A percentile compares a stretch with the other conserved stretches of the same genome.
Conservation (phyloP, 495 filamentous ascomycete genomes). For the Thozetella sp. region DNA sequence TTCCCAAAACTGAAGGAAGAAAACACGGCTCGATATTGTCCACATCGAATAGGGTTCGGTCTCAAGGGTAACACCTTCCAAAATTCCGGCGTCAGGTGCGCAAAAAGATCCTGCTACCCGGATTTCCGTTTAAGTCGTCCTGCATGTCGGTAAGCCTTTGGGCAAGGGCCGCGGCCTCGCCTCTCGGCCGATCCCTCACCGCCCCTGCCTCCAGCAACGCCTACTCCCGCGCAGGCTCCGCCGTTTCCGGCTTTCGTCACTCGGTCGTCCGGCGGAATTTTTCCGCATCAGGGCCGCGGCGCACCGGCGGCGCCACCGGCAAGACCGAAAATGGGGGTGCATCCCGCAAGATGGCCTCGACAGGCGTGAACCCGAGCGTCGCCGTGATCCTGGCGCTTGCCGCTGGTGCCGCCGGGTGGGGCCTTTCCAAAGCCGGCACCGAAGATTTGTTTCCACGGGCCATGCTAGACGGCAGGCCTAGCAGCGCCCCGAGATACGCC, state of each 20-base stretch:
- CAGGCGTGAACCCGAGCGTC: constrained; percentile 28
- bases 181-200: constrained; percentile 23
- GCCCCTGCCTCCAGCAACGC: constrained; percentile 3
- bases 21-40: too few relatives aligned
- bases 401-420: constrained; percentile 42
- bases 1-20: not conserved
- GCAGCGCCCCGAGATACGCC: constrained; percentile 42
- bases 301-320: constrained; percentile 3
- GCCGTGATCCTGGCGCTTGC: constrained; percentile 33
- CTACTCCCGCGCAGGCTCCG: not conserved
- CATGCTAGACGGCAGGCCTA: constrained; percentile 36
- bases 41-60: too few relatives aligned
- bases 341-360: constrained; percentile 15
- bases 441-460: constrained; percentile 22
- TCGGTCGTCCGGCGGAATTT: constrained; percentile 16
- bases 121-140: constrained; percentile 11
- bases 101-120: constrained; percentile 12
- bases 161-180: constrained; percentile 21
- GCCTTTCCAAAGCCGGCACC: constrained; percentile 26
- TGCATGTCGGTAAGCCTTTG: constrained; percentile 31
- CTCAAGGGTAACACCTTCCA: constrained; percentile 1
- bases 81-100: constrained; percentile 4
- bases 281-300: not conserved
- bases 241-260: not conserved
- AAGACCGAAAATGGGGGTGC: not conserved